Conservation (phyloP, 2,329 filamentous ascomycete species). For the Emericellopsis atlantica region DNA sequence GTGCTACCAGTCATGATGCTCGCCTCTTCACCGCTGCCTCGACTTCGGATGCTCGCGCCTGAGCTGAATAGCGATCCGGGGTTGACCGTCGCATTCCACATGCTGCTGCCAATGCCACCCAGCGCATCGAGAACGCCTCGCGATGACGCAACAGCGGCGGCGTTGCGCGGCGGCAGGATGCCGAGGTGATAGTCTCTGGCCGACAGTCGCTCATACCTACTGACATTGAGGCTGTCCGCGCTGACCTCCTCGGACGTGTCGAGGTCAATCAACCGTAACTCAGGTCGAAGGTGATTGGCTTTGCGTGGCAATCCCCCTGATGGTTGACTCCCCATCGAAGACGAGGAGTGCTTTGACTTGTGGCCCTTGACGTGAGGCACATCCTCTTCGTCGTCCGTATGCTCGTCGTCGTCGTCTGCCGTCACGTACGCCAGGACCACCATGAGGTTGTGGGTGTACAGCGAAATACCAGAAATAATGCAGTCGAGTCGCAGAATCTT, state of each 20-base stretch:
- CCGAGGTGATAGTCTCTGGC: constrained; percentile 87
- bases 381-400: constrained; percentile 16
- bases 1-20: constrained; percentile 27
- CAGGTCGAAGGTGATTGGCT: constrained; percentile 71
- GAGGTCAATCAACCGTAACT: constrained; percentile 83
- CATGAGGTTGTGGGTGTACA: constrained; percentile 87
- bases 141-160: constrained; percentile 51
- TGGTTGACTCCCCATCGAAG: constrained; percentile 42
- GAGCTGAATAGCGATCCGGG: constrained; percentile 81
- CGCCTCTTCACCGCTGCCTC: constrained; percentile 48
- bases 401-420: constrained; percentile 55
- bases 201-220: constrained; percentile 73
- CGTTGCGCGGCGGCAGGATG: constrained; percentile 62
- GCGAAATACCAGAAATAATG: constrained; percentile 90
- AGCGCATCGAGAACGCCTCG: constrained; percentile 67
- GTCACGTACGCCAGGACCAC: constrained; percentile 85
- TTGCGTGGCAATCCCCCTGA: constrained; percentile 56
- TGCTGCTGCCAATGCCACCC: constrained; percentile 57
- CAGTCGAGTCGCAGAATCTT: constrained; percentile 97
- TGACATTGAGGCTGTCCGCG: constrained; percentile 75
- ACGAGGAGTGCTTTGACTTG: constrained; percentile 27
- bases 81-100: constrained; percentile 87
- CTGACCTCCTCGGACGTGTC: constrained; percentile 77
- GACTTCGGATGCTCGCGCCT: constrained; percentile 60
- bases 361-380: constrained; percentile 18